Evolutionary conservation across 2,329 filamentous ascomycete genomes (phyloP), one percentile per base, ranked within the genome.

Genomic region (Xylariaceae sp.): DNA sequence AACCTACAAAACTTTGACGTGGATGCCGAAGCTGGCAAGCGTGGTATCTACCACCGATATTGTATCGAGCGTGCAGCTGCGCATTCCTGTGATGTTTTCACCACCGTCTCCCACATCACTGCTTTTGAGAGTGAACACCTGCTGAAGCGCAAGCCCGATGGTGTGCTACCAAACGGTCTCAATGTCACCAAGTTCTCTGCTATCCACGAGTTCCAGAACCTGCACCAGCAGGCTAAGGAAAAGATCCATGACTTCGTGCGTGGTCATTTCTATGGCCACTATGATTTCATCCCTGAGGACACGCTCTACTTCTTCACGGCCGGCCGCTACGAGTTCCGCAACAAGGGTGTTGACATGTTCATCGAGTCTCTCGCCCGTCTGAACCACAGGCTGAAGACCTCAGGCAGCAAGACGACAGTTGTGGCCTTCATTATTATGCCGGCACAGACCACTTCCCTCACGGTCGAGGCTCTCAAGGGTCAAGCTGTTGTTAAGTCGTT

Each of bases 291-390:
- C 63, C 87, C 92, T 11, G 92, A 97, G 61, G 96, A 97, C 75
- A 99, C 94, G 0, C 83, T 99, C 41, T 99, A 97, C 77, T 88
- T 97, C 77, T 99, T 99, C 80, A 99, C 92, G 2, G 89, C 94
- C 5, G 94, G 94, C 61, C 89, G 94, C 64, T 99, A 99, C 72
- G 94, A 99, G 75, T 99, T 93, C 82, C 83, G 94, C 65, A 99
- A 99, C 73, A 99, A 99, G 78, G 94, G 94, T 71, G 93, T 97
- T 8, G 94, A 99, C 75, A 97, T 99, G 94, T 99, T 97, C 75
- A 96, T 99, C 67, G 94, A 99, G 76, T 94, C 92, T 2, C 79
- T 99, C 64, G 94, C 94, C 34, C 89, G 94, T 49, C 78, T 99
- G 69, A 99, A 99, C 77, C 92, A 97, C 78, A 85, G 89, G 45